These are phyloP conservation scores for Schizophyllum amplum DNA, from an alignment of 1,284 basidiomycete genomes.

Conservation along the genomic window DNA sequence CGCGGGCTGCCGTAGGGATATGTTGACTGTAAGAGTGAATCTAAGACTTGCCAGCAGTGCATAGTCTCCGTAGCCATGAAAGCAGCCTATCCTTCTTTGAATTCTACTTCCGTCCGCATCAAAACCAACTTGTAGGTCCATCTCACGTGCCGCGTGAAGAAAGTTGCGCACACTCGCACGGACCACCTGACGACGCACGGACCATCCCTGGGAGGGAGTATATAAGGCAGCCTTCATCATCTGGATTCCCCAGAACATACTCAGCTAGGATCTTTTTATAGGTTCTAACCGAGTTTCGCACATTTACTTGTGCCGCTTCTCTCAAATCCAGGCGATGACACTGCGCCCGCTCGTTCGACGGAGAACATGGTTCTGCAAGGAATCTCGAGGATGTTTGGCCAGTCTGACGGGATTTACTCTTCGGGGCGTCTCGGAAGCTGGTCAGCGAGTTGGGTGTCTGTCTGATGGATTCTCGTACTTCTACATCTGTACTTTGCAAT, in stretches of 20 bases:
- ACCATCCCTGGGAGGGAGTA: neutral
- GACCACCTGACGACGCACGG: neutral
- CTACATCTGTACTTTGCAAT: neutral
- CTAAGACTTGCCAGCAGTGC: no score
- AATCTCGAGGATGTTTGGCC: constrained; percentile 5
- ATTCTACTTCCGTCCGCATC: neutral
- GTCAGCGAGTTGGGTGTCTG: constrained; percentile 5
- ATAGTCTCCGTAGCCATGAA: no score
- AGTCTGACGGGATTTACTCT: neutral
- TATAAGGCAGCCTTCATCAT: neutral
- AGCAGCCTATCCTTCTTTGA: no score
- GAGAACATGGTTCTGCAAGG: constrained; percentile 1
- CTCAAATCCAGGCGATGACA: constrained; percentile 6
- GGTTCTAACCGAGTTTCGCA: constrained; percentile 1
- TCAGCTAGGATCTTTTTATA: constrained; percentile 2
- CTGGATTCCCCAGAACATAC: constrained; percentile 1
- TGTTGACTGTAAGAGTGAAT: no score
- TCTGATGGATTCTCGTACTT: constrained; percentile 5
- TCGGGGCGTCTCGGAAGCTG: neutral
- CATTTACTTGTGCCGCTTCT: neutral
- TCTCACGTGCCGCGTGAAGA: neutral
- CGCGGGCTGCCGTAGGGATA: constrained; percentile 52
- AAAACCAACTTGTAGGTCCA: neutral
- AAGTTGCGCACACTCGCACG: neutral
- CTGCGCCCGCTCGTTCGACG: constrained; percentile 4